Evolutionary conservation across 2,329 filamentous ascomycete genomes (phyloP).

Genomic region (Colletotrichum agaves): DNA sequence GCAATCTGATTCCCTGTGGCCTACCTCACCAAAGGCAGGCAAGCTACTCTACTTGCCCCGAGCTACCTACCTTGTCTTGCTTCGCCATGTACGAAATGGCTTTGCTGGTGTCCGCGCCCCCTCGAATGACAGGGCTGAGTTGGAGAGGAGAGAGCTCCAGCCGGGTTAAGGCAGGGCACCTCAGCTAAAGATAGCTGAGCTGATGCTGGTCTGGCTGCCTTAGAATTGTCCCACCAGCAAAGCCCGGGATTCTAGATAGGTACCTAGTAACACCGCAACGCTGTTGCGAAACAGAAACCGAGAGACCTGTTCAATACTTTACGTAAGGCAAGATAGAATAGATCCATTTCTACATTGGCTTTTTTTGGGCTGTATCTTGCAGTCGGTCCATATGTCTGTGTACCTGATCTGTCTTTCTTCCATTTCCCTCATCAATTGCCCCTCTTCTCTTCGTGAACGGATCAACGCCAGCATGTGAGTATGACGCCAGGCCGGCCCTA

Average conservation of each 20-base stretch:
- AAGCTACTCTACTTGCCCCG: background rate
- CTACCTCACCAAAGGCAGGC: background rate
- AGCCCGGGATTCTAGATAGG: background rate
- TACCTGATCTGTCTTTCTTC: background rate
- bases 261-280: slow-evolving; percentile 5
- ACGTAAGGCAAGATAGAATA: no score
- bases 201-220: slow-evolving; percentile 15
- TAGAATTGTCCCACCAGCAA: slow-evolving; percentile 10
- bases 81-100: slow-evolving; percentile 15
- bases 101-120: slow-evolving; percentile 19
- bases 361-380: background rate
- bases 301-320: no score
- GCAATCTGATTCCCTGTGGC: slow-evolving; percentile 2
- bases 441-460: slow-evolving; percentile 1
- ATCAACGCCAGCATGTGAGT: slow-evolving; percentile 34
- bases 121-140: background rate
- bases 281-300: background rate
- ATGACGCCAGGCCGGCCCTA: slow-evolving; percentile 32
- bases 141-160: background rate
- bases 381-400: background rate
- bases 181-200: slow-evolving; percentile 11
- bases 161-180: background rate
- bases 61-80: slow-evolving; percentile 19
- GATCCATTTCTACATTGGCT: background rate
- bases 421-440: background rate